A percentile compares a stretch with the other conserved stretches of the same genome.
Evolutionary conservation across 129 eudicot genomes (phyloP).

Genomic region (Dittrichia graveolens): DNA sequence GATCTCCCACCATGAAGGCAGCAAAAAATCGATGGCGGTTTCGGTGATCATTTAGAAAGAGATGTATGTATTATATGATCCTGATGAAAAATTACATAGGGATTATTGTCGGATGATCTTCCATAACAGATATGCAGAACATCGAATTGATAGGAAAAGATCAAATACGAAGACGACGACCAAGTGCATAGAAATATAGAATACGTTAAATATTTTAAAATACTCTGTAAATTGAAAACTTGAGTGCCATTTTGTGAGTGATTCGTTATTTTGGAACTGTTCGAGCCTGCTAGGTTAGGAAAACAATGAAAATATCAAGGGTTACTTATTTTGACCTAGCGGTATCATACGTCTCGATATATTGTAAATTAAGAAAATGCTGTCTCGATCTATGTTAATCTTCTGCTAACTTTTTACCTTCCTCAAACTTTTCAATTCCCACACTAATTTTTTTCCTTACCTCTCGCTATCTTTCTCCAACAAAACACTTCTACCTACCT

Average conservation of each 20-base stretch:
- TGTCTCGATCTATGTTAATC: no score
- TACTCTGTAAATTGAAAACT: not conserved
- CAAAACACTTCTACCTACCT: no score
- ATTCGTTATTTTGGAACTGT: constrained; percentile 32
- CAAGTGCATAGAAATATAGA: no score
- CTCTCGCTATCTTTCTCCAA: no score
- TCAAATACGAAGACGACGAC: not conserved
- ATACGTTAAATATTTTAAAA: not conserved
- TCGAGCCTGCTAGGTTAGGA: not conserved
- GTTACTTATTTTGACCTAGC: no score
- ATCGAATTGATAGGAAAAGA: constrained; percentile 22
- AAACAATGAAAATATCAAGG: no score
- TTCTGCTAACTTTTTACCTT: no score
- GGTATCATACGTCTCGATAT: no score
- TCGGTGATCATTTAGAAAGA: constrained; percentile 37
- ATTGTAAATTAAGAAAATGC: no score
- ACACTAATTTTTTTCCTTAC: no score
- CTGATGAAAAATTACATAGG: not conserved
- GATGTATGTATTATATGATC: constrained; percentile 3
- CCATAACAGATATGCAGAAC: not conserved
- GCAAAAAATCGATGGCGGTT: constrained; percentile 31
- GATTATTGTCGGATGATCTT: constrained; percentile 17
- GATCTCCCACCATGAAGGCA: constrained; percentile 86
- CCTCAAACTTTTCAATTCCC: no score
- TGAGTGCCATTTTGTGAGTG: constrained; percentile 11